These are phyloP conservation scores for Apocynum venetum DNA, from an alignment of 257 asterid genomes.

Conservation along the genomic window DNA sequence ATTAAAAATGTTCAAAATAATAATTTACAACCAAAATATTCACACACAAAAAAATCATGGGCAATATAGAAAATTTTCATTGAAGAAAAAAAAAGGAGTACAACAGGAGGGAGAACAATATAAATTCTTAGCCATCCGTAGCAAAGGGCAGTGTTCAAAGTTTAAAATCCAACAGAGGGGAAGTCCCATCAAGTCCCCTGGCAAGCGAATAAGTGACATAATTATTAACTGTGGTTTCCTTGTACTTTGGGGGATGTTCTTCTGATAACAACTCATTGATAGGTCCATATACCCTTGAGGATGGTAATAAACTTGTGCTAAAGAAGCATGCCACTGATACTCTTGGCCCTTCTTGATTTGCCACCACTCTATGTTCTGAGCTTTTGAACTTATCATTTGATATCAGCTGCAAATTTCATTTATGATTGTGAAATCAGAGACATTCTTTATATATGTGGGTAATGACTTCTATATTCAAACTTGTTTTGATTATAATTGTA, in stretches of 20 bases:
- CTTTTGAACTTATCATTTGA: conserved; percentile 21
- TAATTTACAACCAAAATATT: too few relatives aligned
- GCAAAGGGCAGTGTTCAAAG: not conserved
- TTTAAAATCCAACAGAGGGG: conserved; percentile 11
- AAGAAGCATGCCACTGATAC: conserved; percentile 22
- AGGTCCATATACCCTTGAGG: conserved; percentile 12
- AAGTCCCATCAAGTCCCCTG: conserved; percentile 18
- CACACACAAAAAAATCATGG: too few relatives aligned
- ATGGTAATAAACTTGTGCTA: conserved; percentile 5
- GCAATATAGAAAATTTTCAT: too few relatives aligned
- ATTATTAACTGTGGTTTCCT: conserved; percentile 11
- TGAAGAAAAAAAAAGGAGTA: too few relatives aligned
- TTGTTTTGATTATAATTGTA: too few relatives aligned
- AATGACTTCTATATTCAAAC: not conserved
- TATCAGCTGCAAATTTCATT: conserved; percentile 9
- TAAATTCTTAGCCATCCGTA: not conserved
- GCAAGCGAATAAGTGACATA: not conserved
- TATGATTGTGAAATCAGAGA: not conserved
- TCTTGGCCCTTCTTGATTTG: conserved; percentile 8
- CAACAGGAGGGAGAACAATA: too few relatives aligned
- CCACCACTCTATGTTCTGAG: conserved; percentile 16
- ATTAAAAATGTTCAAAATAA: too few relatives aligned
- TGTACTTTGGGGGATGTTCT: conserved; percentile 15
- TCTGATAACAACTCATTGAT: conserved; percentile 14
- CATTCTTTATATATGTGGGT: not conserved